Base-by-base conservation (phyloP, 768 basidiomycete species). In the Auricularia sp. region DNA sequence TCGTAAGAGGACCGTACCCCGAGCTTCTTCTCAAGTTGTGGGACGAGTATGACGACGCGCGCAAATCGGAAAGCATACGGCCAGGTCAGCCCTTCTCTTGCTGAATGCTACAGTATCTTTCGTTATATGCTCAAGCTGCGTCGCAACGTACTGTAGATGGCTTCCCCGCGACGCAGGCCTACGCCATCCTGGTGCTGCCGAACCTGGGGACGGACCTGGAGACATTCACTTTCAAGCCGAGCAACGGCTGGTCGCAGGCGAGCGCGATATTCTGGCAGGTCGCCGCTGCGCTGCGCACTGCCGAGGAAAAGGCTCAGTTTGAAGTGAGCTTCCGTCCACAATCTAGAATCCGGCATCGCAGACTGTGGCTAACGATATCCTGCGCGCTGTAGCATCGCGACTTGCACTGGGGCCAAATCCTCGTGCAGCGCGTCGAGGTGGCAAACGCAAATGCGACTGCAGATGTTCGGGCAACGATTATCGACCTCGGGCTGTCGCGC, bases 321-420 rank as follows among this genome's bases (percentile, higher is more conserved):
- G 97, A 99, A 84, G 96, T 97, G 67, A 64, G 83, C 21, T 21
- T 21, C 6, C 7, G 14, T 21, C 47, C 29, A 29, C 29, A 29
- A 29, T 29, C 2, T 3, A 29, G 29, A 29, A 29, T 29, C 29
- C 29, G 29, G 29, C 29, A 29, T 29, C 1, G 29, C 29, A 29
- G 2, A 29, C 29, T 29, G 2, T 29, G 0, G 29, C 29, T 29
- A 2, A 29, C 29, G 3, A 6, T 16, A 1, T 3, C 36, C 66
- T 62, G 60, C 35, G 44, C 53, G 62, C 61, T 63, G 61, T 70
- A 99, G 96, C 97, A 99, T 75, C 93, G 97, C 36, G 97, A 99
- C 74, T 84, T 99, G n/a, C 97, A 99, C 70, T 93, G 92, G 85
- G 97, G 97, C 23, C 97, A 99, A 74, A 90, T 99, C 61, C 81